These are phyloP conservation scores for Neurospora sp. DNA, from an alignment of 495 filamentous ascomycete species.

Conservation along the genomic window DNA sequence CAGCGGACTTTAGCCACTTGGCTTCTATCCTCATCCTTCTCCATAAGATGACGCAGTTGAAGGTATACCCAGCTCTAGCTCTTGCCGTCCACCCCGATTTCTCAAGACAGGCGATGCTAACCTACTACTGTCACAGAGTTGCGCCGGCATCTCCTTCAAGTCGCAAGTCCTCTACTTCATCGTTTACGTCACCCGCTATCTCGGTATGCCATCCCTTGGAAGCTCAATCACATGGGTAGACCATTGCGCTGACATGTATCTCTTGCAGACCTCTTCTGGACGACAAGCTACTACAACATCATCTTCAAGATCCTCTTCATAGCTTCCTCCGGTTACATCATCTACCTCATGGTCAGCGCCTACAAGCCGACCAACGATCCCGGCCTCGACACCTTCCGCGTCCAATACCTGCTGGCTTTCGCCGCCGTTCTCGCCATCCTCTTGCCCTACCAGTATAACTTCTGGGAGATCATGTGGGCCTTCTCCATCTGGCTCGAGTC, in stretches of 20 bases:
- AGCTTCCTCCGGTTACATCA: slow-evolving; percentile 73
- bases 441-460: slow-evolving; percentile 71
- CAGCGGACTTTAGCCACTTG: slow-evolving; percentile 91
- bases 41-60: slow-evolving; percentile 71
- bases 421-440: slow-evolving; percentile 68
- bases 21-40: slow-evolving; percentile 89
- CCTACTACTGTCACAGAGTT: slow-evolving; percentile 56
- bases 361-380: slow-evolving; percentile 95
- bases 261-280: slow-evolving; percentile 73
- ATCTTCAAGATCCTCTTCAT: slow-evolving; percentile 96
- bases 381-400: slow-evolving; percentile 91
- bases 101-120: not conserved
- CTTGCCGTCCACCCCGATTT: not conserved
- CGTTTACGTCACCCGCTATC: slow-evolving; percentile 87
- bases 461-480: slow-evolving; percentile 78
- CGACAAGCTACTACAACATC: slow-evolving; percentile 76
- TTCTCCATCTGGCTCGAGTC: slow-evolving; percentile 97
- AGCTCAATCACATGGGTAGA: not conserved
- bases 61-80: slow-evolving; percentile 4
- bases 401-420: slow-evolving; percentile 79
- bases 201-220: slow-evolving; percentile 43
- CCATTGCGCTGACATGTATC: not conserved
- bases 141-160: slow-evolving; percentile 94
- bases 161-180: slow-evolving; percentile 89
- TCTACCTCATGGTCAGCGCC: slow-evolving; percentile 92